Base-by-base conservation (phyloP, 192 early-diverging fungal species). In the Coemansia sp. region DNA sequence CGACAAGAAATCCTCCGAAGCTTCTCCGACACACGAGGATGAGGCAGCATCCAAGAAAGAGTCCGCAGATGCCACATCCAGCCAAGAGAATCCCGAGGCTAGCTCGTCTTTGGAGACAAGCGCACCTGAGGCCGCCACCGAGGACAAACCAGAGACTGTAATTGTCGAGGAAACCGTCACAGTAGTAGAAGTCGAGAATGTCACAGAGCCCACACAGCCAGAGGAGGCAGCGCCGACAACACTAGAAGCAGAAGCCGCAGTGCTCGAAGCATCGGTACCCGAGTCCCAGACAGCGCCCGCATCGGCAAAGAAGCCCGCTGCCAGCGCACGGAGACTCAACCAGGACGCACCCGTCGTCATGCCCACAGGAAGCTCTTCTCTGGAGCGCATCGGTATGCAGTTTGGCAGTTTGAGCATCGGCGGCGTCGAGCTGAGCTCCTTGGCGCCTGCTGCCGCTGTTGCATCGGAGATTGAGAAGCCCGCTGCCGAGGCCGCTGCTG, bases 341-440 rank as follows among this genome's bases (percentile, higher is more conserved):
- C 95, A 97, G 69, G 91, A 94, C 70, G 88, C 88, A 14, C 83
- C 93, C 39, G 91, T 95, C 13, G 92, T 95, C 19, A 92, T 97
- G 87, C 91, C 93, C 13, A 72, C 76, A 42, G 84, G 82, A 48
- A 83, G 72, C 48, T 71, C 88, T 6, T 69, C 84, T 32, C 60
- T 91, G 9, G 83, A 85, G 29, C 78, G 85, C 34, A 83, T 92
- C 20, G 89, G 85, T 53, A 69, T 83, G 51, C 88, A 90, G 66
- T 95, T 95, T 83, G 93, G 93, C 22, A 91, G 88, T 70, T 63
- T 87, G 68, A 81, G 83, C 76, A 78, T 84, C 35, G 72, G 83
- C 52, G 71, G 77, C 25, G 71, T 82, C 55, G 74, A 82, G 64
- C 62, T 84, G 67, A 71, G 68, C 36, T 78, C 78, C 56, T 59